phyloP scores from a whole-genome alignment of 129 eudicot genomes.

The Chrysanthemum lavandulifolium region DNA sequence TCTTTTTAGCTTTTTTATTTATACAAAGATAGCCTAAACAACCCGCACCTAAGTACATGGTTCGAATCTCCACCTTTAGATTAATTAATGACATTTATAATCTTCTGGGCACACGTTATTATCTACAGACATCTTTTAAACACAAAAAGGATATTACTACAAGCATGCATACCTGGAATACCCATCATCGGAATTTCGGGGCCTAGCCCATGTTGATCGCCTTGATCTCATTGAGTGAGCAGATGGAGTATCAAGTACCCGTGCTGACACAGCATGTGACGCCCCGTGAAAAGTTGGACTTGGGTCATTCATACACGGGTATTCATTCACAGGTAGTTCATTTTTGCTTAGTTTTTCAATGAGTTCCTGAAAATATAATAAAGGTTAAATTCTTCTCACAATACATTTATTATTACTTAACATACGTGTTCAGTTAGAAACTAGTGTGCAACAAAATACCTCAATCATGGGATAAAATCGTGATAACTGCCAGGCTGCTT shows the following conservation, averaged over 20 bases:
- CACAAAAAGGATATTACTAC: background rate
- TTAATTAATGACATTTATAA: background rate
- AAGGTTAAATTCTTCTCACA: background rate
- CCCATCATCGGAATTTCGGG: slow-evolving; percentile 82
- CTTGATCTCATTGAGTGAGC: slow-evolving; percentile 82
- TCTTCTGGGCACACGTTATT: background rate
- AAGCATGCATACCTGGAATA: slow-evolving; percentile 58
- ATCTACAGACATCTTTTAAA: background rate
- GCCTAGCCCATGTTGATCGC: slow-evolving; percentile 77
- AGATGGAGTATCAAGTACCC: slow-evolving; percentile 45
- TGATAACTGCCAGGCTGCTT: slow-evolving; percentile 73
- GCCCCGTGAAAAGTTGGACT: slow-evolving; percentile 81
- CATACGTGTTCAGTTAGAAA: no score
- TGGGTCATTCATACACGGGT: slow-evolving; percentile 93
- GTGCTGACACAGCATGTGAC: slow-evolving; percentile 44
- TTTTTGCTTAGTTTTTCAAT: slow-evolving; percentile 76
- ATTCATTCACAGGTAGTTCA: slow-evolving; percentile 76
- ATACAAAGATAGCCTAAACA: no score
- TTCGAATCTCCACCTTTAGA: background rate
- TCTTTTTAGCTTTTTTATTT: no score
- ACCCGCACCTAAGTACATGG: background rate
- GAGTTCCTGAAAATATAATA: slow-evolving; percentile 58
- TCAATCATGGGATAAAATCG: slow-evolving; percentile 93
- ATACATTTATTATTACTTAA: no score
- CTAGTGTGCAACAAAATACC: slow-evolving; percentile 35